Conservation (phyloP, 1,284 basidiomycete species). For the Irpex lacteus region DNA sequence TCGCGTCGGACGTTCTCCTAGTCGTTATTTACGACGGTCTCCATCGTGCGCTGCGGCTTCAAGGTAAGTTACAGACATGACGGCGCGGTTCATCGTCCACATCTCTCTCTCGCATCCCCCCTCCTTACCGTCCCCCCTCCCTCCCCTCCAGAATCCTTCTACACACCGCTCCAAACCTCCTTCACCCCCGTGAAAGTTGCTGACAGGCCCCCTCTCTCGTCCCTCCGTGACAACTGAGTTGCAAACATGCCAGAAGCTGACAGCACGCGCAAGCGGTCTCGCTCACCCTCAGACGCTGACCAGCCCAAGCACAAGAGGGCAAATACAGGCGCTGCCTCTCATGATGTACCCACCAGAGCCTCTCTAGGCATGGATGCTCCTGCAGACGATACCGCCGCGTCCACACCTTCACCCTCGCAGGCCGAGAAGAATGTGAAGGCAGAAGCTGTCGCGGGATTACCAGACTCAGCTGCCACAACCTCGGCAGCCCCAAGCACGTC, state of each 20-base stretch:
- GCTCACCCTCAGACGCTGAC: slow-evolving; percentile 79
- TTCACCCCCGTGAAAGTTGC: slow-evolving; percentile 25
- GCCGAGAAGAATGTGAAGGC: slow-evolving; percentile 23
- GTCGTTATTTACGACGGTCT: neutral
- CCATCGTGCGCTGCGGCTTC: neutral
- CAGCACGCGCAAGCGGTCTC: slow-evolving; percentile 78
- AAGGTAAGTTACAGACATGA: slow-evolving; percentile 27
- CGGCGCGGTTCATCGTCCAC: slow-evolving; percentile 23
- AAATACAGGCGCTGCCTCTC: slow-evolving; percentile 69
- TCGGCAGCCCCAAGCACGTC: slow-evolving; percentile 44
- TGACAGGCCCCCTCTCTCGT: slow-evolving; percentile 24
- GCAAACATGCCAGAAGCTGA: slow-evolving; percentile 78
- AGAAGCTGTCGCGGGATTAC: slow-evolving; percentile 18
- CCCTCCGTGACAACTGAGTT: slow-evolving; percentile 35
- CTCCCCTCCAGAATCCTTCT: slow-evolving; percentile 26
- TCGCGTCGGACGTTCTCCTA: slow-evolving; percentile 2
- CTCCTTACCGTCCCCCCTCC: slow-evolving; percentile 32
- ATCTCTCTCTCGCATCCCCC: slow-evolving; percentile 31
- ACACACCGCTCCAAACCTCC: slow-evolving; percentile 24
- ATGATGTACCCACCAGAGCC: slow-evolving; percentile 52
- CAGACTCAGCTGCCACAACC: slow-evolving; percentile 31
- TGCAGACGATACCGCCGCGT: slow-evolving; percentile 53
- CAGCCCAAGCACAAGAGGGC: slow-evolving; percentile 79
- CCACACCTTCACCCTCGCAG: slow-evolving; percentile 46
- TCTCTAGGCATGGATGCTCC: slow-evolving; percentile 50